Percentiles rank a stretch among this genome's conserved stretches.
phyloP scores from a whole-genome alignment of 495 filamentous ascomycete species.

The Neurospora intermedia region DNA sequence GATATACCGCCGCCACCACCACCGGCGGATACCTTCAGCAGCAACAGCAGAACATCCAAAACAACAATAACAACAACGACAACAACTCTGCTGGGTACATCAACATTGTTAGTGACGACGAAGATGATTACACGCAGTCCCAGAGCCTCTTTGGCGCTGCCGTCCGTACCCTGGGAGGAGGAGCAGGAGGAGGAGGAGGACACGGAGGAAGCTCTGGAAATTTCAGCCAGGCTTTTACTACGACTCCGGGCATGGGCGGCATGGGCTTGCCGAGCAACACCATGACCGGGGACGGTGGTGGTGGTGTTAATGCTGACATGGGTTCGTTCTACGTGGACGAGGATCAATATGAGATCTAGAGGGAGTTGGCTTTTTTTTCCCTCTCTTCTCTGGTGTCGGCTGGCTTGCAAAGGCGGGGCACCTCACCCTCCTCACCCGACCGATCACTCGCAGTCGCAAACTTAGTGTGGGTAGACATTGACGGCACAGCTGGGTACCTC shows the following conservation, averaged over 20 bases:
- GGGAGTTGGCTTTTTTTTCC: neutral
- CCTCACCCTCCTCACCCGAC: neutral
- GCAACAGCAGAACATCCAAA: neutral
- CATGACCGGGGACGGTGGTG: neutral
- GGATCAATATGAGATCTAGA: neutral
- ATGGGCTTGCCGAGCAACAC: neutral
- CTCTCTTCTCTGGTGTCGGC: neutral
- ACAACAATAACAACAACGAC: neutral
- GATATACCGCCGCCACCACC: neutral
- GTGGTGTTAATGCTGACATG: neutral
- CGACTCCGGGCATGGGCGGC: neutral
- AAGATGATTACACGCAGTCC: neutral
- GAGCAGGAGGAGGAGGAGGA: neutral
- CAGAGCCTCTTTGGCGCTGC: neutral
- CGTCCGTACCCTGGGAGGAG: neutral
- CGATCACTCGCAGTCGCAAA: neutral
- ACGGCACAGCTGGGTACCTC: neutral
- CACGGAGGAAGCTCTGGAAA: neutral
- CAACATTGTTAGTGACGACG: neutral
- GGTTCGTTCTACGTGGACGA: neutral
- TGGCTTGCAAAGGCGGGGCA: neutral
- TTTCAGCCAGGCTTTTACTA: neutral
- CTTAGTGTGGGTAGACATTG: neutral
- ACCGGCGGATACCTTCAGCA: neutral
- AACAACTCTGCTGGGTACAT: neutral